Base-by-base conservation (phyloP, 1,139 yeast genomes). In the Zygotorulaspora mrakii region DNA sequence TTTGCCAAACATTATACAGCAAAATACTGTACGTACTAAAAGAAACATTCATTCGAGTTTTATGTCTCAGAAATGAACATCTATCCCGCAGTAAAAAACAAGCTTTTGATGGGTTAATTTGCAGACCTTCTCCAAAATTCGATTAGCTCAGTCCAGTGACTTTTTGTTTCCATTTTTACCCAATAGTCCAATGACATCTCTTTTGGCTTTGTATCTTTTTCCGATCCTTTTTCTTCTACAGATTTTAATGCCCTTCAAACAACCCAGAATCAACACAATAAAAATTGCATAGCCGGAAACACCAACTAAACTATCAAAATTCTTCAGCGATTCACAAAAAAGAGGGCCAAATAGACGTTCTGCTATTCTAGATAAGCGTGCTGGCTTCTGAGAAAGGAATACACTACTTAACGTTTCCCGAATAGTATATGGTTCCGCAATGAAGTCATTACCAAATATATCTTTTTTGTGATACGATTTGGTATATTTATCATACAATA, bases 251-350 rank as follows among this genome's bases (percentile, higher is more conserved):
- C 27, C n/a, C 34, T 33, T 42, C 26, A 30, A 35, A 2, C 33
- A 13, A 9, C 39, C 8, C 4, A 39, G 24, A 16, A 46, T 8
- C n/a, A 39, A 11, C 4, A 39, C 34, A 1, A 51, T 8, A 5
- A 42, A 30, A 7, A 43, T n/a, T 6, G 68, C 10, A 51, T 75
- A 76, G 0, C 78, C 79, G 31, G 35, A 31, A 12, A 39, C 42
- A 2, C 79, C 79, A 41, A 59, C 59, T 37, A 76, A 53, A 14
- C 40, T 11, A 44, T 76, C 79, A 68, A 75, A 62, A 31, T 68
- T 62, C 39, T 69, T 57, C 14, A 75, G 56, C 1, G 45, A 31
- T 3, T 59, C 50, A 3, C 69, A 66, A 47, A 62, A 76, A 9
- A 79, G 78, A 45, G 76, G 69, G 24, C 69, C 68, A 21, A 70